These are phyloP conservation scores for Zea luxurians DNA, from an alignment of 176 grass and related monocot species.

Conservation along the genomic window DNA sequence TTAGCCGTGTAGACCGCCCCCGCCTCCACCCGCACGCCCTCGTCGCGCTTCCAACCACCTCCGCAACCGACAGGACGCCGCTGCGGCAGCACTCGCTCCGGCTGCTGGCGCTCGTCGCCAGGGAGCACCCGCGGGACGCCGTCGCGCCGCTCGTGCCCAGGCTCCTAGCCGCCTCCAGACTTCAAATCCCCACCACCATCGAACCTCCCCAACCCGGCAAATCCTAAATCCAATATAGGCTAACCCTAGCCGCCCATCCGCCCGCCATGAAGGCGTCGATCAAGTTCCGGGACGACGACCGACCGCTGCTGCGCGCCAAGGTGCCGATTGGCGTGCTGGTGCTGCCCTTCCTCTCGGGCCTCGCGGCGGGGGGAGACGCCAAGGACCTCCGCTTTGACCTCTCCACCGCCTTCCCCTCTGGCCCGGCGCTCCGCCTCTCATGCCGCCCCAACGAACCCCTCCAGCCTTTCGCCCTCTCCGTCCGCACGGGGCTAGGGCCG, in stretches of 20 bases:
- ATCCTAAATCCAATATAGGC: not conserved
- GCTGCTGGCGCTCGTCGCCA: no score
- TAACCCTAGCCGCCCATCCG: constrained; percentile 37
- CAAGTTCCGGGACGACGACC: constrained; percentile 83
- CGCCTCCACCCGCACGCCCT: no score
- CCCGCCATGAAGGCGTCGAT: constrained; percentile 86
- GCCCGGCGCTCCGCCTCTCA: constrained; percentile 69
- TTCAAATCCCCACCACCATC: constrained; percentile 33
- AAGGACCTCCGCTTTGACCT: constrained; percentile 80
- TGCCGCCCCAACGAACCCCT: constrained; percentile 71
- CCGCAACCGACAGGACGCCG: no score
- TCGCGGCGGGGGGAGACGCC: constrained; percentile 55
- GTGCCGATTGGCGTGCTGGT: constrained; percentile 80
- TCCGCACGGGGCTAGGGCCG: constrained; percentile 68
- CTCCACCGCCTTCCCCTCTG: constrained; percentile 64
- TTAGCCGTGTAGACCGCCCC: no score
- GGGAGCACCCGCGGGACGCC: no score
- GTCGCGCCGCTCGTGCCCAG: no score
- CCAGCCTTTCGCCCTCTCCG: constrained; percentile 68
- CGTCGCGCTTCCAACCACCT: no score
- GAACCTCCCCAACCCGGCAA: not conserved
- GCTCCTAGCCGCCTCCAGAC: not conserved
- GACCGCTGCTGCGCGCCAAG: constrained; percentile 69
- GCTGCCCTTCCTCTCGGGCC: constrained; percentile 71
- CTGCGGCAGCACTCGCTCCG: no score